Conservation (phyloP, 78 protist genomes). For the Monocercomonoides exilis region DNA sequence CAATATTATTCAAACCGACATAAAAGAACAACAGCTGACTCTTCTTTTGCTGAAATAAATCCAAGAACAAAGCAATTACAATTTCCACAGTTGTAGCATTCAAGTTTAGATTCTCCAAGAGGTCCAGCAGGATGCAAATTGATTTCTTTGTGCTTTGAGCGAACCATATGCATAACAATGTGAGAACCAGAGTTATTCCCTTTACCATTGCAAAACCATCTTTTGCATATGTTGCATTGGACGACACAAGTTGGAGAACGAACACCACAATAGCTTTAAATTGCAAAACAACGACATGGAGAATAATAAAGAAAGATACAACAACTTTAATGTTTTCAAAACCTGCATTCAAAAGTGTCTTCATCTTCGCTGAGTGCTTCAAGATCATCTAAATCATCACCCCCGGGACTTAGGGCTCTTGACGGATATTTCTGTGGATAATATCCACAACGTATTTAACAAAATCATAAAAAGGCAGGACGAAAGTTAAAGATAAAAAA, state of each 20-base stretch:
- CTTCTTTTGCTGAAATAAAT: slow-evolving; percentile 83
- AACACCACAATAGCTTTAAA: slow-evolving; percentile 80
- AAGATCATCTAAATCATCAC: too few species aligned
- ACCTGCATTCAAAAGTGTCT: too few species aligned
- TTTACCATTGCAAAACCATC: slow-evolving; percentile 89
- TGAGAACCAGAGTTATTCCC: slow-evolving; percentile 51
- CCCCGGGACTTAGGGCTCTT: too few species aligned
- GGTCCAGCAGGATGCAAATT: slow-evolving; percentile 55
- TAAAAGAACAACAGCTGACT: slow-evolving; percentile 84
- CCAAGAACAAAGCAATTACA: slow-evolving; percentile 89
- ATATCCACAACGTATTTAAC: too few species aligned
- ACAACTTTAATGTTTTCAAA: too few species aligned
- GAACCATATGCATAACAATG: slow-evolving; percentile 82
- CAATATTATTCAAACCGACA: slow-evolving; percentile 55
- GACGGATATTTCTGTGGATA: too few species aligned
- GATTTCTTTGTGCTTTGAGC: slow-evolving; percentile 81
- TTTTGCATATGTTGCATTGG: slow-evolving; percentile 61
- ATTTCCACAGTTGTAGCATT: slow-evolving; percentile 93
- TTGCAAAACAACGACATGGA: too few species aligned
- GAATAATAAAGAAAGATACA: too few species aligned
- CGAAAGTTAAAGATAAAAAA: too few species aligned
- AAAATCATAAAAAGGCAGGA: too few species aligned
- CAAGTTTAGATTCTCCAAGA: slow-evolving; percentile 72
- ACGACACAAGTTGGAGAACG: slow-evolving; percentile 76
- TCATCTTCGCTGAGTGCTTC: too few species aligned